Conservation (phyloP, 2,329 filamentous ascomycete genomes). For the Truncatella angustata region DNA sequence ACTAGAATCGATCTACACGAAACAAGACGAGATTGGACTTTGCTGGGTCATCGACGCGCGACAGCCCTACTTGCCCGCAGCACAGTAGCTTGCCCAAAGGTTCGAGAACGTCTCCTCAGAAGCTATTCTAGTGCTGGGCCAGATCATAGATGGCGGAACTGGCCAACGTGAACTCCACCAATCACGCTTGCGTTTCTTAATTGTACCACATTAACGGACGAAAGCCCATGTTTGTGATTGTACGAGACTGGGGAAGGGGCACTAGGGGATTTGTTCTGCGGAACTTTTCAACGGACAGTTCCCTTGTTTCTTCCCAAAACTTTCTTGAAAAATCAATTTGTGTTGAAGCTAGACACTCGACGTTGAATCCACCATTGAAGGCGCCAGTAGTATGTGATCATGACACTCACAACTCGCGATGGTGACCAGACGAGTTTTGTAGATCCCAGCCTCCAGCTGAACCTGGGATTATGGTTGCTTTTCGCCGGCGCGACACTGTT, state of each 20-base stretch:
- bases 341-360: neutral
- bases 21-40: constrained; percentile 2
- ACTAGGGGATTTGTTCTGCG: neutral
- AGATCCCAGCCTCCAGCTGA: constrained; percentile 1
- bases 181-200: neutral
- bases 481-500: neutral
- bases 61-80: neutral
- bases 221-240: neutral
- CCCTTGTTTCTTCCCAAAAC: neutral
- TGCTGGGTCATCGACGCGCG: neutral
- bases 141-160: no score
- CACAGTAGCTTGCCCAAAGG: neutral
- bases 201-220: neutral
- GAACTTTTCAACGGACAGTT: neutral
- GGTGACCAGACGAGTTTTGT: neutral
- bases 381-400: constrained; percentile 1
- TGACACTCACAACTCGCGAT: neutral
- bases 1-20: neutral
- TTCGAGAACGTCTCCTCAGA: neutral
- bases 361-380: neutral
- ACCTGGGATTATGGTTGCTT: constrained; percentile 4
- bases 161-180: no score
- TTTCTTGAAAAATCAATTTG: neutral
- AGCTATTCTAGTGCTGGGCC: no score
- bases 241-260: neutral